Base-by-base conservation (phyloP, 1,139 yeast genomes). In the Hemisphaericaspora lyxosophila region DNA sequence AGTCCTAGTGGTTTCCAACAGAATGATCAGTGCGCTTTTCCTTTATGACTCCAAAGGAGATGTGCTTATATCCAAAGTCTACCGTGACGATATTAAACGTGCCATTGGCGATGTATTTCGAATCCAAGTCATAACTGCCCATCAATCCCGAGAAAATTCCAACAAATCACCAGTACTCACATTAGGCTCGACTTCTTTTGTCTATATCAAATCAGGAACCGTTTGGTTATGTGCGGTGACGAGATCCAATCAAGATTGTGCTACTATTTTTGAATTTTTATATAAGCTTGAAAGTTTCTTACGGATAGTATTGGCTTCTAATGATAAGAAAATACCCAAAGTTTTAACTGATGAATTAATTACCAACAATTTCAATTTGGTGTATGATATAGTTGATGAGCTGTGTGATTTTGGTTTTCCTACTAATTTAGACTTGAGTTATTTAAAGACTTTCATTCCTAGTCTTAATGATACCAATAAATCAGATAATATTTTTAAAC, bases 101-200 rank as follows among this genome's bases (percentile, higher is more conserved):
- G 84, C 84, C 39, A 80, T 90, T 27, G 75, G 94, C n/a, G 97
- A 90, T 50, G 88, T 89, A 31, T 92, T 92, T 57, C 76, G 96
- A 25, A 84, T 90, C 45, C 96, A 92, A 55, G 95, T 89, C 27
- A 86, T 90, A 35, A 73, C 87, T 38, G 77, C 61, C 34, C 56
- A 50, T 20, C 16, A 29, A 9, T 11, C 39, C 14, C 25, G 39
- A 3, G 32, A 37, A 26, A 31, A 42, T 4, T 32, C 27, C 51
- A 65, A 70, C 22, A 72, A 85, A 46, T 83, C 95, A 3, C 98
- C 98, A 0, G 82, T 92, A 5, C 64, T 90, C 39, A 92, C 97
- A 0, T 64, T 92, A 30, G 98, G 98, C 3, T 86, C 96, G 0
- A 92, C 97, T 0, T 85, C 96, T 0, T 92, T 90, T 57, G 73